phyloP scores from a whole-genome alignment of 441 rosid genomes.

The Omphalea diandra region DNA sequence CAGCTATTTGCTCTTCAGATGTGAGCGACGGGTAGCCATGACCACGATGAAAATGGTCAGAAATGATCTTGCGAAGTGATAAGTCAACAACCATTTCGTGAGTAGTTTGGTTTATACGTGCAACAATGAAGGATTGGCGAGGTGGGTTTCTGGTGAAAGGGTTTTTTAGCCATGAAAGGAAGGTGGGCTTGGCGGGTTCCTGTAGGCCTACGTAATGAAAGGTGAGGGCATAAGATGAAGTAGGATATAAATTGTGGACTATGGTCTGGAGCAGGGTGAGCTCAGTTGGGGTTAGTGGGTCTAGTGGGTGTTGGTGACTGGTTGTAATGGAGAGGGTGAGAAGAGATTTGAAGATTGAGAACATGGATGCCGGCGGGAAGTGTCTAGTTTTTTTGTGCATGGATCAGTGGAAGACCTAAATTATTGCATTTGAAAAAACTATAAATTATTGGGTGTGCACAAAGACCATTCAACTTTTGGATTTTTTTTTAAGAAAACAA shows the following conservation, averaged over 20 bases:
- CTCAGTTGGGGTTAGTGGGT: constrained; percentile 33
- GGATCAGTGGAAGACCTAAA: too few species aligned
- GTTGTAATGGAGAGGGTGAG: constrained; percentile 18
- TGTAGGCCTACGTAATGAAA: constrained; percentile 43
- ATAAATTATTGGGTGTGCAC: too few species aligned
- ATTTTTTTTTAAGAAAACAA: too few species aligned
- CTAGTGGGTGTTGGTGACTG: constrained; percentile 34
- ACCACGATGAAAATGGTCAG: constrained; percentile 24
- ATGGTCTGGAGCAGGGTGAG: constrained; percentile 22
- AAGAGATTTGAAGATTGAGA: neutral
- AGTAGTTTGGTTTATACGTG: constrained; percentile 25
- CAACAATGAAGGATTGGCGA: constrained; percentile 34
- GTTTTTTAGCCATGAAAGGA: constrained; percentile 31
- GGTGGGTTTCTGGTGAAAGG: constrained; percentile 15
- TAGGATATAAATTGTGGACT: constrained; percentile 10
- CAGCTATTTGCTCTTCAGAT: constrained; percentile 23
- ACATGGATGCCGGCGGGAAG: too few species aligned
- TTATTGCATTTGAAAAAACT: too few species aligned
- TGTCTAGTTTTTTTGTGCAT: too few species aligned
- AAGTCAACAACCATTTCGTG: constrained; percentile 36
- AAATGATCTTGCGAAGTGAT: constrained; percentile 8
- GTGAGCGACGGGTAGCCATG: constrained; percentile 36
- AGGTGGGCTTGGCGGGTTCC: constrained; percentile 34
- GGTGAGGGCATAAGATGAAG: constrained; percentile 12
- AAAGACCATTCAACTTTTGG: too few species aligned